Base-by-base conservation (phyloP, 768 basidiomycete species). In the Pleurotus salmoneostramineus region DNA sequence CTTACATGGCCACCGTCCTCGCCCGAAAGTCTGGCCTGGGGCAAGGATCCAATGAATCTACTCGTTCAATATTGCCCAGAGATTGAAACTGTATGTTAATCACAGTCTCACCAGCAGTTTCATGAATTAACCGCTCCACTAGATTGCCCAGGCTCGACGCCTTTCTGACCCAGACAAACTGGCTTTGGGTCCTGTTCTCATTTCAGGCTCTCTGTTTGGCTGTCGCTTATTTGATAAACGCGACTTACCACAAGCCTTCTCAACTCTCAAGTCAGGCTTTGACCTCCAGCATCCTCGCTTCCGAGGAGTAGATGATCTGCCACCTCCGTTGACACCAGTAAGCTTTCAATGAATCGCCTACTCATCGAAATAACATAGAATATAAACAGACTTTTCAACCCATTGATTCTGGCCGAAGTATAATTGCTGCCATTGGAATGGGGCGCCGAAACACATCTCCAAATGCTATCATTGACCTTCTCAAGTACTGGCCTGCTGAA, bases 361-460 rank as follows among this genome's bases (percentile, higher is more conserved):
- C n/a, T n/a, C n/a, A n/a, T n/a, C n/a, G n/a, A n/a, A n/a, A n/a
- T n/a, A n/a, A n/a, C n/a, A n/a, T n/a, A n/a, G n/a, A n/a, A n/a
- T n/a, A n/a, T n/a, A n/a, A n/a, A 4, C 33, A 51, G 50, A 11
- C 50, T 14, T 51, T 51, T 36, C 12, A 21, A 15, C 32, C 11
- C 5, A 10, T 33, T 33, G 6, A n/a, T 21, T 34, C 8, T 32
- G 50, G 32, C n/a, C 5, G 11, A n/a, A 51, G n/a, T 31, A 51
- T 51, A 5, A 10, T 51, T 12, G 50, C 50, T n/a, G 50, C 50
- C n/a, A 51, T 51, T 11, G 50, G 50, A 32, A 51, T 51, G 50
- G 50, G 50, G 7, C 3, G 50, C 4, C 34, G 34, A 33, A 33
- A 31, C 34, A 51, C 50, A 3, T 12, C 12, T 10, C 27, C 50